phyloP scores from a whole-genome alignment of 164 flowering plant species.

The Vitis rotundifolia region DNA sequence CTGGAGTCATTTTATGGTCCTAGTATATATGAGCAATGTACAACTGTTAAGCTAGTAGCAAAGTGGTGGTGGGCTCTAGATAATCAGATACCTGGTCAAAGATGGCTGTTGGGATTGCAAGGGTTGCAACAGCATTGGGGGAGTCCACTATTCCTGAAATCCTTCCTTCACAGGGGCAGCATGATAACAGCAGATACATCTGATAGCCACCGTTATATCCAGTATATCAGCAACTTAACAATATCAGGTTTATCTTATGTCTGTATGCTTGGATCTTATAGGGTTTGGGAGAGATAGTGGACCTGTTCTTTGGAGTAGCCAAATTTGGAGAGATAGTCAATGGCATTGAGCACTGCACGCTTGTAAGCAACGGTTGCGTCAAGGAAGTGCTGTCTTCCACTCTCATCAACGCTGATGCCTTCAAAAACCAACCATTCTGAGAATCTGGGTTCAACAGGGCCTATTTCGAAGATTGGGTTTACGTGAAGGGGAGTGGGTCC shows the following conservation, averaged over 20 bases:
- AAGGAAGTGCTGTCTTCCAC: constrained; percentile 88
- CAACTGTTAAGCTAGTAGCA: too few relatives aligned
- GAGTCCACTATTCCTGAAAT: constrained; percentile 90
- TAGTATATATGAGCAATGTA: background rate
- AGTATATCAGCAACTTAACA: background rate
- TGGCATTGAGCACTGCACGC: constrained; percentile 93
- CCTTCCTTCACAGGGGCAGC: constrained; percentile 94
- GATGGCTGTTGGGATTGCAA: constrained; percentile 83
- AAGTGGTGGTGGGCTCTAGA: too few relatives aligned
- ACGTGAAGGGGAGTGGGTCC: constrained; percentile 94
- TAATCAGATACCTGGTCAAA: constrained; percentile 71
- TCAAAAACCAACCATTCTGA: constrained; percentile 97
- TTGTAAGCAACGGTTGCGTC: constrained; percentile 90
- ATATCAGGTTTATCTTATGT: background rate
- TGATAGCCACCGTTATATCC: constrained; percentile 23
- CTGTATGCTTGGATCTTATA: background rate
- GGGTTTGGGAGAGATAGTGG: background rate
- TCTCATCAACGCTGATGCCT: constrained; percentile 96
- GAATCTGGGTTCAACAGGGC: constrained; percentile 92
- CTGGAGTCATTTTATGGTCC: background rate
- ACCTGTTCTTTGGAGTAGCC: constrained; percentile 98
- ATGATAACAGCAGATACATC: constrained; percentile 81
- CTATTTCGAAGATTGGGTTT: constrained; percentile 94
- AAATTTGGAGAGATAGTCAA: constrained; percentile 83
- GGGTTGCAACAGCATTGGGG: constrained; percentile 89